Conservation (phyloP, 441 rosid genomes). For the Adansonia grandidieri region DNA sequence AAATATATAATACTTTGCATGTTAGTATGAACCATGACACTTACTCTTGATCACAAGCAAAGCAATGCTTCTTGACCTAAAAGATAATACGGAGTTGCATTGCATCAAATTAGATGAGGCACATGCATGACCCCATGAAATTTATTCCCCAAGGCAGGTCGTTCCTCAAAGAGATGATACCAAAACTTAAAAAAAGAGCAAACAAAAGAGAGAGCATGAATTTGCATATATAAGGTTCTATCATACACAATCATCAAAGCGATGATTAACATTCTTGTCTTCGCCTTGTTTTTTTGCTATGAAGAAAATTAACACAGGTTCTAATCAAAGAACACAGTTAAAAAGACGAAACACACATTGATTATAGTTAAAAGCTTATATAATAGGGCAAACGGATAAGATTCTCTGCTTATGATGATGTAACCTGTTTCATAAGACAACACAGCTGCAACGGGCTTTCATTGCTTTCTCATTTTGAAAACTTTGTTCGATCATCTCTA, state of each 20-base stretch:
- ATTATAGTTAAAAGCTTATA: neutral
- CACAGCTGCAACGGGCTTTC: constrained; percentile 36
- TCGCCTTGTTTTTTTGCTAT: constrained; percentile 5
- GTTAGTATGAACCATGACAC: no score
- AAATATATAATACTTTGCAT: no score
- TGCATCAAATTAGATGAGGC: neutral
- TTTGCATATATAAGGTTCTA: neutral
- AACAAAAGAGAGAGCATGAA: neutral
- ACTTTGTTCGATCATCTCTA: constrained; percentile 52
- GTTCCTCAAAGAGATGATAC: neutral
- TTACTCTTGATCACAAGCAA: no score
- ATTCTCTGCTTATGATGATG: neutral
- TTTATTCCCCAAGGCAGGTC: neutral
- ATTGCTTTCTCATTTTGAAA: constrained; percentile 16
- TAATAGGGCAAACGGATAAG: neutral
- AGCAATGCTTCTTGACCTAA: no score
- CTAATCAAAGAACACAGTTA: neutral
- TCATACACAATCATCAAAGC: neutral
- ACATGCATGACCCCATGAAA: neutral
- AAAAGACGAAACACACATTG: neutral
- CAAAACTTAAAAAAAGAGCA: neutral
- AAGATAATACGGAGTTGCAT: no score
- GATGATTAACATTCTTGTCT: constrained; percentile 12
- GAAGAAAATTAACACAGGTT: neutral
- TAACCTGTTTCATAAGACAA: constrained; percentile 35